Base-by-base conservation (phyloP, 2,329 filamentous ascomycete species). In the Colletotrichum sansevieriae region DNA sequence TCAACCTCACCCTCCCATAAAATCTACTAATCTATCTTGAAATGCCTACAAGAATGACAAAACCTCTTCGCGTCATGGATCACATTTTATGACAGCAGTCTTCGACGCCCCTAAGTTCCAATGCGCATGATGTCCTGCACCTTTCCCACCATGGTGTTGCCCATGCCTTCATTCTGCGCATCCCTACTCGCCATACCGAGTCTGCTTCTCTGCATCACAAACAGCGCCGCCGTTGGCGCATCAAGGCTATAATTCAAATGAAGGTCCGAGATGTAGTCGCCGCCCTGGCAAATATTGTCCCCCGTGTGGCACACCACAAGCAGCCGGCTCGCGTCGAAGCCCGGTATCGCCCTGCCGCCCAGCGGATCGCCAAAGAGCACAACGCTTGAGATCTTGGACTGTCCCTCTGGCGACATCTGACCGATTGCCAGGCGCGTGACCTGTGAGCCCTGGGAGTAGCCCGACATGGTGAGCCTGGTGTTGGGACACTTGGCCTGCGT, bases 291-390 rank as follows among this genome's bases (percentile, higher is more conserved):
- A 43, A 78, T 75, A 55, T 76, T 69, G 65, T 77, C 76, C 7
- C 73, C 75, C 4, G 56, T 43, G 43, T 77, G 75, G 65, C 76
- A 77, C 37, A 76, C 59, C 20, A 74, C 68, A 11, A 71, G 66
- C 22, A 75, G 70, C 29, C 70, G 70, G 10, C 63, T 70, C 12
- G 68, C 10, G 20, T 73, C 72, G 46, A 75, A 69, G 18, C 73
- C 75, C 39, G 68, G 37, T 12, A 77, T 58, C 10, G 74, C 47
- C 18, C 63, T 49, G n/a, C 72, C 68, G 3, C 75, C 60, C 8
- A 63, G 39, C 6, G 63, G 77, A 56, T 78, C 77, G 18, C 77
- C 77, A 29, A 78, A 78, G 63, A 77, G 71, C 18, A 78, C 75
- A n/a, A 75, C 74, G 56, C 76, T 74, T 25, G 72, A 70, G 70